Base-by-base conservation (phyloP, 805 yeast species). In the Ogataea methanolica region DNA sequence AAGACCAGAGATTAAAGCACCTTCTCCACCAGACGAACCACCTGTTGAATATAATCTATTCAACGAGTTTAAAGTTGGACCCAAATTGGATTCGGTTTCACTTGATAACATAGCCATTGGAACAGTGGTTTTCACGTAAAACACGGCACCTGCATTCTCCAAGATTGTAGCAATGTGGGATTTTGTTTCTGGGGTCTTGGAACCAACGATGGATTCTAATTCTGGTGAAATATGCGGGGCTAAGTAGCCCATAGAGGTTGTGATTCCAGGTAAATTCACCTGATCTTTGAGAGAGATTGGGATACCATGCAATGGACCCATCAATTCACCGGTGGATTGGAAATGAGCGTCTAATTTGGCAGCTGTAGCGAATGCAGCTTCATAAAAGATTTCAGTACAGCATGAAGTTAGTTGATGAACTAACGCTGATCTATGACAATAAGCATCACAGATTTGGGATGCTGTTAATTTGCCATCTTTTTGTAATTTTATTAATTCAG, bases 11-110 rank as follows among this genome's bases (percentile, higher is more conserved):
- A 65, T 47, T 15, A 69, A 48, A 0, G 71, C 60, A 38, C 74
- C 78, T 54, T 73, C 77, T 31, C 78, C 78, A 7, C 76, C 75
- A 6, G 75, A 70, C 4, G 75, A 71, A 9, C 78, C 78, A 41
- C 78, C 77, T 8, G 70, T 56, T 15, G 71, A 53, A 49, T 65
- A 58, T 9, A 58, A 58, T 54, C 70, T 58, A 53, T 73, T 71
- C 49, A 65, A 53, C 1, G 74, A 66, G 51, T 72, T 71, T 31
- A 47, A 48, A n/a, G 75, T 66, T 33, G 55, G 52, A 11, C 73
- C 72, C 39, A 68, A 45, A 53, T 72, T 71, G 43, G 71, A 66
- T 41, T 58, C 53, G 11, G 75, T 70, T 52, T 71, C 75, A 51
- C 65, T 63, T 23, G 68, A 68, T 62, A 72, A 63, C 69, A 73